Base-by-base conservation (phyloP, 2,329 filamentous ascomycete genomes). In the Hypomyces rosellus region DNA sequence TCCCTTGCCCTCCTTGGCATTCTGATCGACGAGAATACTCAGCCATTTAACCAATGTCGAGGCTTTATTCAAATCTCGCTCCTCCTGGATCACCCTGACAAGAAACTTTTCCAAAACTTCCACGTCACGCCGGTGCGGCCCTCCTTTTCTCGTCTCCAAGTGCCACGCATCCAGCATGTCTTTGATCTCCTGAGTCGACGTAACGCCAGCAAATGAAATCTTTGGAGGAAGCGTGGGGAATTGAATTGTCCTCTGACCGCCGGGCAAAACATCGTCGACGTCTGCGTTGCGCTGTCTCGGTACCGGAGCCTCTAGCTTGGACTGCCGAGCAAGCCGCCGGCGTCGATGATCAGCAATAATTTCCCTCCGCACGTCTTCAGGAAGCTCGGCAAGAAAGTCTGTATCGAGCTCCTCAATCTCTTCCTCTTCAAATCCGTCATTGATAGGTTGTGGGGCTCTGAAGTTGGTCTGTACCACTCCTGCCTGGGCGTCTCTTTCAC, bases 381-480 rank as follows among this genome's bases (percentile, higher is more conserved):
- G 92, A 1, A 97, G 74, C 14, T 90, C 89, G 1, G 85, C 82
- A 3, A 97, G 81, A 61, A 96, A 91, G 0, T 84, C 82, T 0
- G 80, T 73, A 51, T 89, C 85, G 3, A 89, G 67, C 39, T 79
- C 74, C 44, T 76, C 74, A 1, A 72, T 54, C 5, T 67, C 68
- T 6, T 74, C 63, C 1, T 60, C 57, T 13, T 51, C 54, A 0
- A 57, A 55, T 3, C 49, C 56, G 3, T 69, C 64, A 3, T 63
- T 62, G 5, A 54, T 52, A 41, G 62, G 56, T 15, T 71, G 68
- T 3, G 67, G 63, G n/a, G 71, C 61, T 39, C 83, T 74, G 59
- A 95, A 89, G 59, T 79, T 91, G 1, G 88, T 85, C 66, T 93
- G 89, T 3, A 83, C 78, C 1, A 91, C 73, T 8, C 78, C 82